A percentile compares a stretch with the other conserved stretches of the same genome.
phyloP scores from a whole-genome alignment of 2,329 filamentous ascomycete species.

The Colletotrichum gloeosporioides region DNA sequence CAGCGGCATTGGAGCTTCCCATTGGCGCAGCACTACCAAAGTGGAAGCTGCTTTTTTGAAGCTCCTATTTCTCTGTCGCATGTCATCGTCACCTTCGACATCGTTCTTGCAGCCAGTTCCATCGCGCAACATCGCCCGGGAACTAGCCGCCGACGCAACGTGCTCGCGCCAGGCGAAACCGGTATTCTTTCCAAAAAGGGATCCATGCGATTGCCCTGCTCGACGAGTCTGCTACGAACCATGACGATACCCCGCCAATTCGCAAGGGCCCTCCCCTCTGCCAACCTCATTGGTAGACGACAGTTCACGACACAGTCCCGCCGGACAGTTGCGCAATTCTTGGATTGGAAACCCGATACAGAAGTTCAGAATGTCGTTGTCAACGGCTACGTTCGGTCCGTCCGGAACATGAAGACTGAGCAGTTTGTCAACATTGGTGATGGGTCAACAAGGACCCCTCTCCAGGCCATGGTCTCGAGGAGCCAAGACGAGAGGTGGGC shows the following conservation, averaged over 20 bases:
- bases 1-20: not conserved
- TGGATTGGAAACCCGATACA: conserved; percentile 54
- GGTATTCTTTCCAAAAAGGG: not conserved
- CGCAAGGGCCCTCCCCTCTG: not conserved
- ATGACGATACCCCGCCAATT: not conserved
- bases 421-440: conserved; percentile 88
- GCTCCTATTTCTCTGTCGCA: not conserved
- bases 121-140: not conserved
- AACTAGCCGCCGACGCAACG: not conserved
- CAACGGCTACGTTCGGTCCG: conserved; percentile 82
- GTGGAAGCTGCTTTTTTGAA: not conserved
- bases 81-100: not conserved
- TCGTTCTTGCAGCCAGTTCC: not conserved
- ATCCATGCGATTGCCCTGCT: not conserved
- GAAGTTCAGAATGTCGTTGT: conserved; percentile 61
- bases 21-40: not conserved
- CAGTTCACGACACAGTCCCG: conserved; percentile 41
- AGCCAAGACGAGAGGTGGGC: conserved; percentile 74
- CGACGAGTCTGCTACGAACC: not conserved
- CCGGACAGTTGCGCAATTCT: conserved; percentile 59
- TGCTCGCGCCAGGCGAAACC: not conserved
- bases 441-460: conserved; percentile 77
- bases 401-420: conserved; percentile 83
- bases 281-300: conserved; percentile 20
- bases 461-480: conserved; percentile 82